Conservation (phyloP, 1,139 yeast species). For the Suzukiozyma palmioleophila region DNA sequence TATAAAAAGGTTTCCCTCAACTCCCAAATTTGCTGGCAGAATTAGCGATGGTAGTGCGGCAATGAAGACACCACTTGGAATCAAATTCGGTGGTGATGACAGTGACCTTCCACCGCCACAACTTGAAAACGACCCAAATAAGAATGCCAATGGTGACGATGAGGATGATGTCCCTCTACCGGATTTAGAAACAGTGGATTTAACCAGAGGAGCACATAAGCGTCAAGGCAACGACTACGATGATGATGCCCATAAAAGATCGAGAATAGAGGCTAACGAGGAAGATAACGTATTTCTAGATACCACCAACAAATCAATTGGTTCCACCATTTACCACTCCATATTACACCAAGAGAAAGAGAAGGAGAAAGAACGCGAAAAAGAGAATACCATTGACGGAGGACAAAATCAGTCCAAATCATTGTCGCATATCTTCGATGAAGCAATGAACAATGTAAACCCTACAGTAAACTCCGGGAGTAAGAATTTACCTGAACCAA, state of each 20-base stretch:
- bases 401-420: conserved; percentile 20
- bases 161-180: conserved; percentile 20
- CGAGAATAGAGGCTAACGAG: conserved; percentile 10
- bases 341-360: conserved; percentile 15
- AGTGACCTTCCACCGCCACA: conserved; percentile 35
- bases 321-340: conserved; percentile 31
- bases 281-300: conserved; percentile 35
- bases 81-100: conserved; percentile 25
- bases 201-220: conserved; percentile 10
- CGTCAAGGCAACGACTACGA: conserved; percentile 7
- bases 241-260: conserved; percentile 3
- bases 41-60: conserved; percentile 10
- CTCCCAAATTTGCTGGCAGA: conserved; percentile 36
- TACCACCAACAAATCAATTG: conserved; percentile 16
- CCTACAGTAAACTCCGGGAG: conserved; percentile 10
- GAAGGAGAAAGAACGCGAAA: conserved; percentile 14
- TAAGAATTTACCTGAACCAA: not conserved
- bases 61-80: conserved; percentile 25
- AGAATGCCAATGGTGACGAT: conserved; percentile 9
- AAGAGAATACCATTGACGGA: not conserved
- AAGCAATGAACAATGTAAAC: conserved; percentile 14
- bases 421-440: conserved; percentile 30
- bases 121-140: conserved; percentile 4
- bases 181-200: conserved; percentile 21
- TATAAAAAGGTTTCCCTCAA: conserved; percentile 45